These are phyloP conservation scores for Harringtonia aguacate DNA, from an alignment of 2,329 filamentous ascomycete genomes.

Conservation along the genomic window DNA sequence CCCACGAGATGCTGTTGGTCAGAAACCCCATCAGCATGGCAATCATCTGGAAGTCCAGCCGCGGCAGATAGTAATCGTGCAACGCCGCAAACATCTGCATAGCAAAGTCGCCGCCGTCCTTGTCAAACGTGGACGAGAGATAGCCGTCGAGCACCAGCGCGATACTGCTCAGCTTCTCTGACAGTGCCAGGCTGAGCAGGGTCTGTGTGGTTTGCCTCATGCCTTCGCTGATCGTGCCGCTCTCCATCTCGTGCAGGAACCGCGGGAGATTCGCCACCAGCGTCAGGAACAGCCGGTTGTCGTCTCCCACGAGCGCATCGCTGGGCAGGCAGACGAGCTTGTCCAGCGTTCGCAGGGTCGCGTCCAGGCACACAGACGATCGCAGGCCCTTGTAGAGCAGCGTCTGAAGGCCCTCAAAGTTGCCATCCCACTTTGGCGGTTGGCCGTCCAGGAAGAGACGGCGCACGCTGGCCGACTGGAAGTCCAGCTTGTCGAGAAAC, in stretches of 20 bases:
- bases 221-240: slow-evolving; percentile 34
- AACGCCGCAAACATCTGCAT: slow-evolving; percentile 63
- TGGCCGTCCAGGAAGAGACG: slow-evolving; percentile 64
- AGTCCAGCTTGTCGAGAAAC: slow-evolving; percentile 73
- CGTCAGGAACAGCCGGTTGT: slow-evolving; percentile 72
- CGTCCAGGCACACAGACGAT: slow-evolving; percentile 71
- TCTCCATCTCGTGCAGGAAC: slow-evolving; percentile 74
- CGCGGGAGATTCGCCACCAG: slow-evolving; percentile 86
- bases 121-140: slow-evolving; percentile 53
- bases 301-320: slow-evolving; percentile 70
- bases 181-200: slow-evolving; percentile 62
- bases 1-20: slow-evolving; percentile 80
- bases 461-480: slow-evolving; percentile 59
- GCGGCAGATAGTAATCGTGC: slow-evolving; percentile 67
- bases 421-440: slow-evolving; percentile 78
- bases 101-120: slow-evolving; percentile 61
- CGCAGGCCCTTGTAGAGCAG: slow-evolving; percentile 86
- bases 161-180: slow-evolving; percentile 57
- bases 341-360: slow-evolving; percentile 68
- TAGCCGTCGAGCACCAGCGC: slow-evolving; percentile 61
- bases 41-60: slow-evolving; percentile 72
- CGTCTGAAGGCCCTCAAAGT: slow-evolving; percentile 76
- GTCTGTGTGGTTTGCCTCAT: slow-evolving; percentile 55
- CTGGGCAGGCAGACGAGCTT: slow-evolving; percentile 69
- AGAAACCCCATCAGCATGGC: slow-evolving; percentile 86